A percentile compares a stretch with the other conserved stretches of the same genome.
Conservation (phyloP, 2,329 filamentous ascomycete species). For the Malbranchea zuffiana region DNA sequence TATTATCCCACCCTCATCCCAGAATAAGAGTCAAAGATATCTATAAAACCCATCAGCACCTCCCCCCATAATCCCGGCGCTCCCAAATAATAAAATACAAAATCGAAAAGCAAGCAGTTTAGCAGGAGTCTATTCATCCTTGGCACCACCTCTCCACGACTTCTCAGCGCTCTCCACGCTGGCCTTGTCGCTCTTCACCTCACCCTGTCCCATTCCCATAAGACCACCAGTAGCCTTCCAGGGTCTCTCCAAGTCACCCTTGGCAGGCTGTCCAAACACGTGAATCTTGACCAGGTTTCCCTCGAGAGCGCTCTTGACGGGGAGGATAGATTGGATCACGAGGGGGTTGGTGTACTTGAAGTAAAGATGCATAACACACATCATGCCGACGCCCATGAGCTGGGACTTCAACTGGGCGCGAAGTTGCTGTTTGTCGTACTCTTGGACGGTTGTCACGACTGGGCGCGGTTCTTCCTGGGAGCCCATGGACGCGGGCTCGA, state of each 20-base stretch:
- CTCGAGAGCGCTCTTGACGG: conserved; percentile 90
- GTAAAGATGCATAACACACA: conserved; percentile 97
- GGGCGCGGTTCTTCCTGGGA: conserved; percentile 90
- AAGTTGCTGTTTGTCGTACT: conserved; percentile 83
- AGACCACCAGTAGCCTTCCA: conserved; percentile 82
- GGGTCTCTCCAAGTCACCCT: conserved; percentile 83
- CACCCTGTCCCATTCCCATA: conserved; percentile 58
- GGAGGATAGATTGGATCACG: conserved; percentile 96
- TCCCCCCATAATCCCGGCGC: no score
- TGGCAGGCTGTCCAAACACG: conserved; percentile 73
- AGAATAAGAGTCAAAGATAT: not conserved
- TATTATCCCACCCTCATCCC: not conserved
- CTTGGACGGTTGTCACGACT: conserved; percentile 89
- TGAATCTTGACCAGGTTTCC: conserved; percentile 95
- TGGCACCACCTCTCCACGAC: conserved; percentile 40
- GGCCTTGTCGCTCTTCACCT: conserved; percentile 86
- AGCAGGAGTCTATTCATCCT: conserved; percentile 35
- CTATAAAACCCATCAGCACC: conserved; percentile 1
- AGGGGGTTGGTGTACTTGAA: conserved; percentile 99
- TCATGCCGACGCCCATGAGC: conserved; percentile 95
- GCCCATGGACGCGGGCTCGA: conserved; percentile 88
- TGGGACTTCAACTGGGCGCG: conserved; percentile 77
- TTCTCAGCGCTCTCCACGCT: conserved; percentile 44
- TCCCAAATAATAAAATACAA: not conserved
- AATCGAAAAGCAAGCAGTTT: not conserved